Evolutionary conservation across 768 basidiomycete species (phyloP), one percentile per base, ranked within the genome.

Genomic region (Hericium coralloides): DNA sequence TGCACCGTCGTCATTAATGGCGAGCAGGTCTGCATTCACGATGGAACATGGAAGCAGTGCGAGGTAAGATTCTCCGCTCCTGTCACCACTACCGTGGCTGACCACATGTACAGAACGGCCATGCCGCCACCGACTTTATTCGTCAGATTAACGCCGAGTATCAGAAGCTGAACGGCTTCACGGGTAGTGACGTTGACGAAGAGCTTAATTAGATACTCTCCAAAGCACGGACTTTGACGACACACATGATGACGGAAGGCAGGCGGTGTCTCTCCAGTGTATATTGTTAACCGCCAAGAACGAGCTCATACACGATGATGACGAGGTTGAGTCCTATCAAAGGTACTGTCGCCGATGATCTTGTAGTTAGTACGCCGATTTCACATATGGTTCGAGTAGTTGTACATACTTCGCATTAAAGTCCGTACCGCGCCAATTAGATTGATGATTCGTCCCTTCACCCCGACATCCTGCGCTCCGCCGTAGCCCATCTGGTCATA

Each of bases 381-480:
- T 50, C 31, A 53, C 56, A 54, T 51, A 15, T 51, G 55, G 17
- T 17, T 12, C 53, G 55, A 48, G 48, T 18, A 25, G 15, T 52
- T 47, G 38, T 53, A 84, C 95, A 76, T 69, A 99, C 95, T 93
- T 71, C 95, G 84, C 91, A 98, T 92, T 65, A 99, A 78, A 49
- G 95, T 98, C 73, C 95, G 79, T 59, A 98, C 93, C 38, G 95
- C 95, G 64, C 89, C 83, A 60, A 98, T 97, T 65, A 99, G 82
- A 74, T 91, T 90, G 68, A 98, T 83, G 59, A 98, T 70, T 65
- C 91, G 82, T 60, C 82, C 81, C 74, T 98, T 98, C 60, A 98
- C 73, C 18, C 89, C 79, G 49, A 82, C 75, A 22, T 92, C 74
- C 57, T 76, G 78, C 56, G 66, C 74, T 38, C 68, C 73, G 36